Evolutionary conservation across 2,329 filamentous ascomycete species (phyloP), one percentile per base, ranked within the genome.

Genomic region (Sclerotinia nivalis): DNA sequence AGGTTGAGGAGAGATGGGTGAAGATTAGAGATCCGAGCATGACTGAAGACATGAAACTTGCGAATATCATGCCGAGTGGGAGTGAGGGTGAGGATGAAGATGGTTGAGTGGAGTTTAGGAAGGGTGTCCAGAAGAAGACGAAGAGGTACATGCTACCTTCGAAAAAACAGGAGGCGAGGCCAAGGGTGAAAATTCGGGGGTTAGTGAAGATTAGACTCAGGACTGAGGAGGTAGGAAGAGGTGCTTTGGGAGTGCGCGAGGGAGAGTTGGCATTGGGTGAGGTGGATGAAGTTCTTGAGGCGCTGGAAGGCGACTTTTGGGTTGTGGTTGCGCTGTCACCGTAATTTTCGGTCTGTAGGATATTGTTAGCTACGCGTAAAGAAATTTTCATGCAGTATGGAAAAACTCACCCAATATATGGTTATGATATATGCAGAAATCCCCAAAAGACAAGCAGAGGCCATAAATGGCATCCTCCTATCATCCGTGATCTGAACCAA

Each of bases 131-230:
- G 80, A 87, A 88, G 77, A 88, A 89, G 69, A 89, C 85, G 74
- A 88, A 88, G 15, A 89, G 81, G 74, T 88, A 89, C 81, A 89
- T 86, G 40, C 85, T 83, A 28, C 86, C 86, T 78, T 89, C 87
- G 74, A 89, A 88, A 75, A 87, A 83, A 70, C 83, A 87, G 5
- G 85, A 85, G 4, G 83, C 82, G 55, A 88, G 77, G 2, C 81
- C 82, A 6, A 89, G 79, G 2, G 84, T 81, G 25, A 86, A 75
- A 66, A 88, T 83, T 3, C 83, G 81, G 54, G 81, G 82, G 74
- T 86, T 82, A 73, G 76, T 76, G 61, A 78, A 68, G 58, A 77
- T 71, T 5, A 68, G 71, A 31, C 66, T 72, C 22, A 78, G 71
- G 31, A 70, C 71, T 37, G 67, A 69, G 13, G 59, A 6, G 47